Percentiles rank a stretch among this genome's conserved stretches.
Conservation (phyloP, 2,329 filamentous ascomycete species). For the Alternaria gansuensis region DNA sequence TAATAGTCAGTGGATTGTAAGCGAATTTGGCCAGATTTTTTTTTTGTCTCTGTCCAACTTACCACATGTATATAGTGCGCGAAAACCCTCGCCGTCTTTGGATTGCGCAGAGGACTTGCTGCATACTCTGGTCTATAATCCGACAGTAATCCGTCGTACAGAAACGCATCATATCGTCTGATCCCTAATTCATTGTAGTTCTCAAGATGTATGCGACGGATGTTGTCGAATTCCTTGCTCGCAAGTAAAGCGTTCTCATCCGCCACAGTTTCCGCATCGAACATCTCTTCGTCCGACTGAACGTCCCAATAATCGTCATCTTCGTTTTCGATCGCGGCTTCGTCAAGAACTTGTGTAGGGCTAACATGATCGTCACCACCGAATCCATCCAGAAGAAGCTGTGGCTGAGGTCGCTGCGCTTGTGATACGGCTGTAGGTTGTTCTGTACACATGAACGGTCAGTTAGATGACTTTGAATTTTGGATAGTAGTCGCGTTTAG, state of each 20-base stretch:
- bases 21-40: background rate
- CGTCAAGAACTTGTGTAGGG: conserved; percentile 49
- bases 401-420: conserved; percentile 26
- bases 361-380: conserved; percentile 54
- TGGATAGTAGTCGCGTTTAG: background rate
- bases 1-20: conserved; percentile 16
- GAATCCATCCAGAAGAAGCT: conserved; percentile 41
- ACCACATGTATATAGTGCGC: conserved; percentile 86
- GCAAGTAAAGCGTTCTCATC: conserved; percentile 37
- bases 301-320: conserved; percentile 63
- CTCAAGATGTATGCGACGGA: conserved; percentile 50
- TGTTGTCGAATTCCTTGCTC: conserved; percentile 49
- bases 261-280: conserved; percentile 33
- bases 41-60: conserved; percentile 14
- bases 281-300: conserved; percentile 58
- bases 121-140: conserved; percentile 58
- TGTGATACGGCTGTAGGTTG: conserved; percentile 30
- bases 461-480: conserved; percentile 25
- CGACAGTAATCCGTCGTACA: conserved; percentile 58
- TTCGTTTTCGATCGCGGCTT: conserved; percentile 55
- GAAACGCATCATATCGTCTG: conserved; percentile 57
- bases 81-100: conserved; percentile 82
- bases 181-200: conserved; percentile 49
- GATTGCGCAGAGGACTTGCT: conserved; percentile 76
- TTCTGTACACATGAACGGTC: conserved; percentile 37